Evolutionary conservation across 2,329 filamentous ascomycete genomes (phyloP), one percentile per base, ranked within the genome.

Genomic region (Colletotrichum orchidophilum): DNA sequence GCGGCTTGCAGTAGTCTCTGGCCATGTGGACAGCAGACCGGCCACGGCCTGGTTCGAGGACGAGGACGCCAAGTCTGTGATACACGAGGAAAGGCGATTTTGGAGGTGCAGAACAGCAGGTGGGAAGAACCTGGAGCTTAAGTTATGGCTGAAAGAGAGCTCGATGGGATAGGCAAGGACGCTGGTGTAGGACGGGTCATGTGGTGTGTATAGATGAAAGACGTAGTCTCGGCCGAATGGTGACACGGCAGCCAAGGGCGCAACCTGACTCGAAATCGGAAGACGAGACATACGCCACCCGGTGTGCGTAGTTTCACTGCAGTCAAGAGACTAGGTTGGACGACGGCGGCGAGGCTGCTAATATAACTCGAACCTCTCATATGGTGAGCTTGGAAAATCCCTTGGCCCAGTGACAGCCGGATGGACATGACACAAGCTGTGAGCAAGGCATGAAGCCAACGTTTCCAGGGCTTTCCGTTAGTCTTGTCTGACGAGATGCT

Each of bases 51-150:
- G 64, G 29, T 33, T 58, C 65, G 52, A 33, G 64, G 59, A 59
- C 58, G 39, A 49, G 29, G 15, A 54, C 29, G 69, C 69, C 72
- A 72, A 73, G 72, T 70, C 61, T 68, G 65, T 73, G 70, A 73
- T 72, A 73, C n/a, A n/a, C 70, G 72, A 73, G 62, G 61, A 63
- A 54, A 24, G 21, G 11, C 26, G 69, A 63, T 68, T 64, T 68
- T 63, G 64, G 52, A 50, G 53, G 63, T 68, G 64, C 58, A 59
- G 21, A 35, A 46, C 27, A 68, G 53, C 58, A 59, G 63, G 53
- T 52, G 21, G 58, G 18, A 54, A 69, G 27, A 68, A 52, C 27
- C 24, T 12, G 27, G 52, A 35, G 52, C 42, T 29, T 4, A 9
- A 15, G 18, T 57, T 42, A 53, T 63, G 58, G 64, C 64, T 68